phyloP scores from a whole-genome alignment of 2,329 filamentous ascomycete species.

The Xylaria arbuscula region DNA sequence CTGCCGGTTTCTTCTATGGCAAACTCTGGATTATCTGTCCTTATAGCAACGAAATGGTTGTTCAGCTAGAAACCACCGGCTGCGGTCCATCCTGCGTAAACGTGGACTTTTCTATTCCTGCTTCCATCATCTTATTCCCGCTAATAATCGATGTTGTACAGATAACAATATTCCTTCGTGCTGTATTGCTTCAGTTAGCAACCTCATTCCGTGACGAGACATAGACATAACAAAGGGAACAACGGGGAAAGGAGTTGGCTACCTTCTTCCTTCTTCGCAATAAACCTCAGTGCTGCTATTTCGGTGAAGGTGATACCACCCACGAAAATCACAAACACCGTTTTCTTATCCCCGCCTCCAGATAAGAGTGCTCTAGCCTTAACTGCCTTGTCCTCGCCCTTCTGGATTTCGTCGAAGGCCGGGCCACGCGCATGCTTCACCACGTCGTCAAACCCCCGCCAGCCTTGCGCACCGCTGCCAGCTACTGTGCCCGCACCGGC shows the following conservation, averaged over 20 bases:
- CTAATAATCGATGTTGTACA: conserved; percentile 92
- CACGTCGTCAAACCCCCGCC: conserved; percentile 93
- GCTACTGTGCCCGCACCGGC: conserved; percentile 60
- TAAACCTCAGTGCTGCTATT: conserved; percentile 91
- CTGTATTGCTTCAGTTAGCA: conserved; percentile 53
- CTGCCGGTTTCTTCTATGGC: neutral
- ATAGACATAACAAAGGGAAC: conserved; percentile 28
- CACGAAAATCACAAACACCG: conserved; percentile 94
- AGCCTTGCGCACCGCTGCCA: conserved; percentile 77
- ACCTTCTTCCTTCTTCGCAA: conserved; percentile 85
- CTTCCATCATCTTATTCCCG: conserved; percentile 88
- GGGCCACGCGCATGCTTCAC: conserved; percentile 87
- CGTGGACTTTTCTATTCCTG: conserved; percentile 78
- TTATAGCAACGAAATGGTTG: neutral
- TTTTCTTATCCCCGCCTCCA: conserved; percentile 80
- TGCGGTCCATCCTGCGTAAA: conserved; percentile 61
- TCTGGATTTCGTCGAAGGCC: conserved; percentile 92
- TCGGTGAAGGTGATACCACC: conserved; percentile 98
- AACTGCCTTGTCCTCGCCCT: conserved; percentile 90
- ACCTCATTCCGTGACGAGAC: conserved; percentile 22
- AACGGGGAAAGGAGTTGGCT: conserved; percentile 33
- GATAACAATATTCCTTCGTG: conserved; percentile 84
- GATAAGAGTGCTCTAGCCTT: conserved; percentile 86
- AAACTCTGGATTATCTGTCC: neutral
- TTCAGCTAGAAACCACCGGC: conserved; percentile 35